Base-by-base conservation (phyloP, 768 basidiomycete species). In the Serendipita sp. region DNA sequence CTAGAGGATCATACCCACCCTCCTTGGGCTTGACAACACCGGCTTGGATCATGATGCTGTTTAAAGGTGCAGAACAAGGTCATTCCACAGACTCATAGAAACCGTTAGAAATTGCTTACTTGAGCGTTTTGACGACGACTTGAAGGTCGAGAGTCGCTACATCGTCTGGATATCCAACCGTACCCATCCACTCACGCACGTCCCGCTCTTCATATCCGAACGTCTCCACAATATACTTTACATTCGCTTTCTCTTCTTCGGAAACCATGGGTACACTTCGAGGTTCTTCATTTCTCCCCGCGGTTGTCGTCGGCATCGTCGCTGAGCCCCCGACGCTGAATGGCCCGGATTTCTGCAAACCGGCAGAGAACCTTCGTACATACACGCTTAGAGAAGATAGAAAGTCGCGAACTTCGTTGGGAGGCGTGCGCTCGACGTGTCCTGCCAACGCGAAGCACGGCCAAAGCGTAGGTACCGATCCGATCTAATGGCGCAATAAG, bases 401-500 rank as follows among this genome's bases (percentile, higher is more conserved):
- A 74, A 96, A 96, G 2, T 71, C 60, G 17, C 72, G 71, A 14
- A 92, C 74, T 71, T 68, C 0, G 79, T 64, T 3, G 81, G 71
- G 30, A 85, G 82, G 16, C 86, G 80, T n/a, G 77, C 72, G 17
- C 90, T 86, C 5, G 90, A 90, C 26, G 90, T 94, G 69, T 98
- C 89, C 63, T 90, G 75, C 95, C 95, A 99, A 0, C 91, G 38
- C 38, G 14, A 38, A 38, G 38, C 38, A 94, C 14, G 93, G 90
- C 95, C 95, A 99, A 0, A 95, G 95, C 0, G 94, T 97, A 41
- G 85, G 84, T 3, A 90, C 84, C 7, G 86, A 83, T 14, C 88
- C 86, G 65, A 91, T 90, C 88, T 90, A 51, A 31, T 51, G 30
- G 51, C 17, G 38, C 42, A 17, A 56, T 42, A 22, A 31, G 16